phyloP scores from a whole-genome alignment of 306 rosid species.

The Lathyrus oleraceus region DNA sequence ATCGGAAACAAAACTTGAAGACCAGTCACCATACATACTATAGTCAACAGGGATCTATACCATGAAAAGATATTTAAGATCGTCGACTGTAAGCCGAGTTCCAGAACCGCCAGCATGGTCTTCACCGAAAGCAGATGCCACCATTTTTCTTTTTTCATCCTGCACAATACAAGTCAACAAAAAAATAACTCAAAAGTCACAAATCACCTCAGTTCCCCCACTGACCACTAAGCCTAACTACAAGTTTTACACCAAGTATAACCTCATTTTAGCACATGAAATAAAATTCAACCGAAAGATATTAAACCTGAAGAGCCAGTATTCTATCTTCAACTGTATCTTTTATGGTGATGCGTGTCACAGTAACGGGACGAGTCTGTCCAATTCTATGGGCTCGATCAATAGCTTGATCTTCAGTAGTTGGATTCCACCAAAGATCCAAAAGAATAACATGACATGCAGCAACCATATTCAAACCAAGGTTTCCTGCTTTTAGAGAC shows the following conservation, averaged over 20 bases:
- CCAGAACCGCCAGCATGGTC: constrained; percentile 75
- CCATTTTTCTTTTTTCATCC: constrained; percentile 98
- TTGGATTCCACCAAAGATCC: constrained; percentile 99
- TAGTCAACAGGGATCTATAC: constrained; percentile 45
- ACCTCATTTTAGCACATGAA: constrained; percentile 16
- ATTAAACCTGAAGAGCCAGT: constrained; percentile 80
- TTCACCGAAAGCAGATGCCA: constrained; percentile 99
- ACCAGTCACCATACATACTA: constrained; percentile 21
- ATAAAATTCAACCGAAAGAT: constrained; percentile 14
- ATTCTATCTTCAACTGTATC: constrained; percentile 96
- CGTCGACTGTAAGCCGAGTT: constrained; percentile 87
- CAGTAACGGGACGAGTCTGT: constrained; percentile 97
- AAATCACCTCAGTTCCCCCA: constrained; percentile 1
- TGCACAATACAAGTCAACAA: constrained; percentile 36
- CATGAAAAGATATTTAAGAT: constrained; percentile 92
- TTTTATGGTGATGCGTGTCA: constrained; percentile 81
- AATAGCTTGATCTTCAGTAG: constrained; percentile 97
- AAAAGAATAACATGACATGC: constrained; percentile 94
- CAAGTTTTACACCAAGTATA: not conserved
- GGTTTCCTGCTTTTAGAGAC: constrained; percentile 98
- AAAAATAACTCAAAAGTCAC: constrained; percentile 15
- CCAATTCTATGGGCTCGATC: constrained; percentile 99
- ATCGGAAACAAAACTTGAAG: constrained; percentile 25
- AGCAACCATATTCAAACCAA: constrained; percentile 97
- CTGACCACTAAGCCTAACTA: constrained; percentile 24